Base-by-base conservation (phyloP, 2,329 filamentous ascomycete genomes). In the Cladosporium sp. region DNA sequence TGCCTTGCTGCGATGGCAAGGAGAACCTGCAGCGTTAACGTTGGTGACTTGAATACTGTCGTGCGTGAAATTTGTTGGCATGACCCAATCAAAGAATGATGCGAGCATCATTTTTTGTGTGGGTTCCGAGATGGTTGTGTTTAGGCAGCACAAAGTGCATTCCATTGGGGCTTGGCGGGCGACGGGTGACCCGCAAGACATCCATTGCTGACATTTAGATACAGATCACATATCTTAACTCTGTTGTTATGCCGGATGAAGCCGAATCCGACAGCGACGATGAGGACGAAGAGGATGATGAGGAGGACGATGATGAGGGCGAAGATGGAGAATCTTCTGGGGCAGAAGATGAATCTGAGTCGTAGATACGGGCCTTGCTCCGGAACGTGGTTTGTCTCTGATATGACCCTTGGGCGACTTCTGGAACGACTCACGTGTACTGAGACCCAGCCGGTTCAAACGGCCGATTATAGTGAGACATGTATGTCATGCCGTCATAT, bases 191-290 rank as follows among this genome's bases (percentile, higher is more conserved):
- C 23, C 48, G 48, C 26, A 10, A 26, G 48, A 56, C 28, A 56
- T 34, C 51, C 3, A 46, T 58, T 28, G 36, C 56, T 58, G 36
- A 58, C 56, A 14, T 43, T 26, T 4, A 26, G 58, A 7, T n/a
- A 46, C 76, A 84, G 82, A 79, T 83, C 70, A 81, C 79, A 11
- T 82, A 83, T 70, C 74, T 83, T 49, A 84, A 84, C 74, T 79
- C 77, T 62, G 78, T 83, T 30, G 80, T 83, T 48, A 82, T 82
- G 79, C 82, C 81, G 34, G 81, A 83, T 71, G 77, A 78, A 34
- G 73, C 75, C 46, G 75, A 73, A 53, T 73, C 71, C 48, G 68
- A 65, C 14, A 67, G 68, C 13, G 72, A 66, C 0, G 65, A 69
- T 2, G 72, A 71, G 8, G 68, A 70, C 13, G 67, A 67, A 60